phyloP scores from a whole-genome alignment of 1,284 basidiomycete genomes.

The Ustilago nuda region DNA sequence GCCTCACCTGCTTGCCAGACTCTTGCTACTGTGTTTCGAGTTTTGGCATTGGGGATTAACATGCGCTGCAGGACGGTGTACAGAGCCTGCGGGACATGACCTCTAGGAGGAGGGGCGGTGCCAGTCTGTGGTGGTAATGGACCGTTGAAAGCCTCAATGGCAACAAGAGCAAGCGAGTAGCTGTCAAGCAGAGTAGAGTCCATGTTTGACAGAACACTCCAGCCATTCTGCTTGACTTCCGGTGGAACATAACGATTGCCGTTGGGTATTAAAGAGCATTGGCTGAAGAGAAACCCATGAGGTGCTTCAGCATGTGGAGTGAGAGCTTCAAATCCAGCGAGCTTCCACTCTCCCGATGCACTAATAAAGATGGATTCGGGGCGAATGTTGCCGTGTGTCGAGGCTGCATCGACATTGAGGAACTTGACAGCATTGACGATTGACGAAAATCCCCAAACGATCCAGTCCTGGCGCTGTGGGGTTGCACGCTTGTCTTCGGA shows the following conservation, averaged over 20 bases:
- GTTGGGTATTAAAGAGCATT: conserved; percentile 61
- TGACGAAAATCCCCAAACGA: conserved; percentile 91
- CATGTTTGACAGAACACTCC: conserved; percentile 66
- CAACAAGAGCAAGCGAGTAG: conserved; percentile 59
- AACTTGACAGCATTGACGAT: conserved; percentile 91
- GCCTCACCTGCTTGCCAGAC: conserved; percentile 63
- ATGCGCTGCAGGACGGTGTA: conserved; percentile 88
- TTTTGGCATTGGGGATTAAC: conserved; percentile 85
- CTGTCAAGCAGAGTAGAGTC: conserved; percentile 56
- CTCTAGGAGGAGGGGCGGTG: conserved; percentile 79
- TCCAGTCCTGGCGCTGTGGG: conserved; percentile 77
- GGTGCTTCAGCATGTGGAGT: conserved; percentile 72
- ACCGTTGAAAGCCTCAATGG: conserved; percentile 63
- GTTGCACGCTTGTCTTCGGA: conserved; percentile 72
- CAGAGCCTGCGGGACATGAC: conserved; percentile 80
- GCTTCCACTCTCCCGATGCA: conserved; percentile 90
- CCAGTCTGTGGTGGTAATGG: conserved; percentile 74
- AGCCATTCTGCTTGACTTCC: conserved; percentile 91
- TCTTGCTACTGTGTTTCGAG: conserved; percentile 76
- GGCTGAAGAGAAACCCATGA: conserved; percentile 47
- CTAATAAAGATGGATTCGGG: conserved; percentile 84
- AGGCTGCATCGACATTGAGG: conserved; percentile 77
- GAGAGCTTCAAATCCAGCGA: conserved; percentile 92
- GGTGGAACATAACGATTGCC: conserved; percentile 74
- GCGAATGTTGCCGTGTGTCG: conserved; percentile 86